A percentile compares a stretch with the other conserved stretches of the same genome.
Evolutionary conservation across 257 asterid genomes (phyloP).

Genomic region (Anisodus acutangulus): DNA sequence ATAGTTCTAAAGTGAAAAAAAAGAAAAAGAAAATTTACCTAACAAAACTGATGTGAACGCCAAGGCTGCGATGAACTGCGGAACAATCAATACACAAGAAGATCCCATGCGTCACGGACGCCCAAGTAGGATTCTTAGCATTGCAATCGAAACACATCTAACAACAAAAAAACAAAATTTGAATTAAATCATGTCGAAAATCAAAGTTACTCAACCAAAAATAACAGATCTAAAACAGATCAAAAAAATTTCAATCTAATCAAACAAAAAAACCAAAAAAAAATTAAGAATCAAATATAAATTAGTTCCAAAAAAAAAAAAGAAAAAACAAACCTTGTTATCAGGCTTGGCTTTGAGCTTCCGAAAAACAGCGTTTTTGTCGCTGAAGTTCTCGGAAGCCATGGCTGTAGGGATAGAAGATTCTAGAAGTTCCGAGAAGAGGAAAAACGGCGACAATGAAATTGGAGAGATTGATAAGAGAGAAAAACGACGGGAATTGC

Average conservation of each 20-base stretch:
- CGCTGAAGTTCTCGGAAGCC: conserved; percentile 82
- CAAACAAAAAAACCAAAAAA: background rate
- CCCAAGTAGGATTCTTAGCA: conserved; percentile 97
- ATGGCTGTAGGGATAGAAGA: conserved; percentile 40
- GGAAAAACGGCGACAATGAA: background rate
- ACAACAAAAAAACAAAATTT: conserved; percentile 25
- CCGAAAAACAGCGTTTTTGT: conserved; percentile 80
- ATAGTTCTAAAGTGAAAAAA: conserved; percentile 12
- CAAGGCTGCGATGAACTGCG: conserved; percentile 89
- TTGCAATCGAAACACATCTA: conserved; percentile 99
- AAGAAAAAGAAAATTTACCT: conserved; percentile 50
- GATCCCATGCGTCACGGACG: conserved; percentile 95
- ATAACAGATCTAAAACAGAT: conserved; percentile 72
- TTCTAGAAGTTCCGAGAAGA: background rate
- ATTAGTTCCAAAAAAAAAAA: background rate
- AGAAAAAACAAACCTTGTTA: conserved; percentile 59
- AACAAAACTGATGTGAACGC: conserved; percentile 93
- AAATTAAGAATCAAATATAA: too few relatives aligned
- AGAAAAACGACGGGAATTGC: background rate
- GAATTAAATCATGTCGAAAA: background rate
- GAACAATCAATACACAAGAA: conserved; percentile 96
- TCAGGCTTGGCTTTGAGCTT: conserved; percentile 89
- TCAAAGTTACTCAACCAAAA: conserved; percentile 1
- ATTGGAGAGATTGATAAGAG: conserved; percentile 38
- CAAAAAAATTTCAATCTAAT: conserved; percentile 43